Evolutionary conservation across 768 basidiomycete species (phyloP), one percentile per base, ranked within the genome.

Genomic region (Mycena galericulata): DNA sequence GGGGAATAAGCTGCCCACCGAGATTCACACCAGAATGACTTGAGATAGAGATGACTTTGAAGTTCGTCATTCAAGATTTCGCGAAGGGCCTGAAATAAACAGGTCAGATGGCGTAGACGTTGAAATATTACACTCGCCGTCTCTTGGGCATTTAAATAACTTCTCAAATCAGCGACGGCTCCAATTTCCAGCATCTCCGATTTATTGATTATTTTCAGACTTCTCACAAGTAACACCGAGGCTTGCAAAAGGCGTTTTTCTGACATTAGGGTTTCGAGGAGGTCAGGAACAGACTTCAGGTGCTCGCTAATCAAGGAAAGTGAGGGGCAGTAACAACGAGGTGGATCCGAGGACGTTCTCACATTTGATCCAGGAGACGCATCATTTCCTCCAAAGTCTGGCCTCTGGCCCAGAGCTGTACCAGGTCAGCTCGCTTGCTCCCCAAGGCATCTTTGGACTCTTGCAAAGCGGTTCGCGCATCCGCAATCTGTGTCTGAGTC

Each of bases 371-470:
- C 69, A 99, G 77, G n/a, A 98, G 85, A 47, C 89, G 89, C 75
- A 97, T 86, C 96, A 99, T 99, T 79, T 99, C 98, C 75, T 97
- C 93, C 22, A 99, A 80, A n/a, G 89, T 92, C 74, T 97, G 93
- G 60, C 94, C 92, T 73, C 97, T 86, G 36, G 91, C 87, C 92
- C 95, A 96, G 29, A 99, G 83, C 74, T 94, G 96, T 50, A 91
- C 95, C 32, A 97, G 89, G 76, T 97, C 98, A 5, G 94, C 90
- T 50, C 95, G 88, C 77, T 94, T 95, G 72, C 83, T 91, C 20
- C 93, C 92, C 17, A 95, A 80, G 0, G 88, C 84, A 62, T 95
- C 94, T 73, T 93, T 95, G 1, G 92, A 86, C 76, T 96, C 95
- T 50, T 89, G 86, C 26, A 99, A 82, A 20, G 88, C 81, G 11